phyloP scores from a whole-genome alignment of 345 rosid species.

The Sapria himalayana region DNA sequence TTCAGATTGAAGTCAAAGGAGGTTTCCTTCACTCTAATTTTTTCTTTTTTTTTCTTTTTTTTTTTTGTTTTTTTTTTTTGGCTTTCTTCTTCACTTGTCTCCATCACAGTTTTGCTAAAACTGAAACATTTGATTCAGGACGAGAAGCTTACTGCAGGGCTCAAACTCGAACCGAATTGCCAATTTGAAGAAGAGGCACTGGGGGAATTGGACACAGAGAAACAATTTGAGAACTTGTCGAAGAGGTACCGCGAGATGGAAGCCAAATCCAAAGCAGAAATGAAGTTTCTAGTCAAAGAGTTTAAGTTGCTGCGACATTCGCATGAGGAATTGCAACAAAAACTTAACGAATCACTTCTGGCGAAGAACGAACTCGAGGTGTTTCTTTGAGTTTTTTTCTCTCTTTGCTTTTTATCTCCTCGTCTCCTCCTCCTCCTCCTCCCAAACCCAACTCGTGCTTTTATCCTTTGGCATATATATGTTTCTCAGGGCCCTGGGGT shows the following conservation, averaged over 20 bases:
- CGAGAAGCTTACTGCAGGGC: conserved; percentile 22
- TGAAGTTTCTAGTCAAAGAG: conserved; percentile 85
- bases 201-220: conserved; percentile 47
- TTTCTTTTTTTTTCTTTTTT: conserved; percentile 3
- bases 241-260: conserved; percentile 59
- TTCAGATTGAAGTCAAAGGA: conserved; percentile 50
- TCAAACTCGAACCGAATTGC: conserved; percentile 15
- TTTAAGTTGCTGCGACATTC: conserved; percentile 71
- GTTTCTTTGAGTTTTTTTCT: too few relatives aligned
- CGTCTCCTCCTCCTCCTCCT: too few relatives aligned
- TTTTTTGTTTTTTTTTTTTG: background rate
- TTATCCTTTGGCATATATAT: background rate
- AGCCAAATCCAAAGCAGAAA: conserved; percentile 80
- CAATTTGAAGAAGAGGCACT: conserved; percentile 20
- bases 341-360: conserved; percentile 31
- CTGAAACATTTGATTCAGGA: conserved; percentile 26
- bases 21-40: conserved; percentile 20
- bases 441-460: conserved; percentile 8
- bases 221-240: conserved; percentile 40
- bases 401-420: too few relatives aligned
- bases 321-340: conserved; percentile 41
- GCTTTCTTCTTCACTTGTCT: background rate
- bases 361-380: conserved; percentile 69
- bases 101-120: background rate
- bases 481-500: background rate